A percentile compares a stretch with the other conserved stretches of the same genome.
phyloP scores from a whole-genome alignment of 306 rosid species.

The Bauhinia variegata region DNA sequence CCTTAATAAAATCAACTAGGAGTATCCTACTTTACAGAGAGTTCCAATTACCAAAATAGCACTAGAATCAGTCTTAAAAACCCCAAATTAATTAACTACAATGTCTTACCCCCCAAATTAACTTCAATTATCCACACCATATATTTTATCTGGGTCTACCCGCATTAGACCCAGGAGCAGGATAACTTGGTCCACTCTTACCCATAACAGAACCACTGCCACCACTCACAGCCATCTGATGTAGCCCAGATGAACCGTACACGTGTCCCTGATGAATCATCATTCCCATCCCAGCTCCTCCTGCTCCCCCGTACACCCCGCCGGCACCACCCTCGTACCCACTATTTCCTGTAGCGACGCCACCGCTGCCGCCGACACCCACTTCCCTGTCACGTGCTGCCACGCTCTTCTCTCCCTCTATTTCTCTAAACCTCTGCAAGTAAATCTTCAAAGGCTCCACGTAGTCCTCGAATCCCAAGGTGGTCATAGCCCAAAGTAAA shows the following conservation, averaged over 20 bases:
- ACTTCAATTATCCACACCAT: background rate
- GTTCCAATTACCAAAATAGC: background rate
- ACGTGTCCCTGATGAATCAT: conserved; percentile 75
- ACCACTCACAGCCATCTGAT: conserved; percentile 54
- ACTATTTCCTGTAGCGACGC: conserved; percentile 25
- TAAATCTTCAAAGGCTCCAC: conserved; percentile 84
- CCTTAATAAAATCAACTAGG: background rate
- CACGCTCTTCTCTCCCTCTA: conserved; percentile 77
- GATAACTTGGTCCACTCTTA: conserved; percentile 60
- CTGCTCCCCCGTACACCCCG: conserved; percentile 19
- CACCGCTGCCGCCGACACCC: conserved; percentile 12
- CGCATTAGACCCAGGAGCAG: conserved; percentile 57
- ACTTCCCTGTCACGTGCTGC: conserved; percentile 70
- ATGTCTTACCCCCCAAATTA: background rate
- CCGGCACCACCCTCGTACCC: conserved; percentile 44
- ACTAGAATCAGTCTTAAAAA: background rate
- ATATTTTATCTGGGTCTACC: conserved; percentile 50
- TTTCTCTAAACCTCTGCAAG: conserved; percentile 76
- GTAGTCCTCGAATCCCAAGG: conserved; percentile 80
- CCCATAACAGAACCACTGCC: conserved; percentile 37
- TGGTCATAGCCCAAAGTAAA: conserved; percentile 90
- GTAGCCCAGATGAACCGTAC: conserved; percentile 68
- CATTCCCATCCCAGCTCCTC: conserved; percentile 39
- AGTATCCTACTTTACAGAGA: background rate
- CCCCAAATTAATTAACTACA: conserved; percentile 1